Conservation (phyloP, 345 rosid genomes). For the Aquilaria sinensis region DNA sequence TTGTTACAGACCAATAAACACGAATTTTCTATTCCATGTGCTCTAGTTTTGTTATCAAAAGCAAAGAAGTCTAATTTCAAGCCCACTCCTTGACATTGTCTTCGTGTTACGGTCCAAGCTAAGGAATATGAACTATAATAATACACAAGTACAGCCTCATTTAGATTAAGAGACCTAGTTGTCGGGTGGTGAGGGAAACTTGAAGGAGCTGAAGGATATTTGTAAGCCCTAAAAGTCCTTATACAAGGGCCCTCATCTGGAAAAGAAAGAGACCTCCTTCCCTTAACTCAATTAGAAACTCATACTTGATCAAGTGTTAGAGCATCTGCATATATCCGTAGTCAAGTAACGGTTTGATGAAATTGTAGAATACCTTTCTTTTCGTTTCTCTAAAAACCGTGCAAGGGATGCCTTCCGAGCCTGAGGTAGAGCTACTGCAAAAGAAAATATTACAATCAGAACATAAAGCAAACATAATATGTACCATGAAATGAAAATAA, state of each 20-base stretch:
- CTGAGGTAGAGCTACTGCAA: constrained; percentile 62
- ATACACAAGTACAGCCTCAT: too few relatives aligned
- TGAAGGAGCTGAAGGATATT: too few relatives aligned
- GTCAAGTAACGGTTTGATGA: neutral
- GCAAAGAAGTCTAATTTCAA: too few relatives aligned
- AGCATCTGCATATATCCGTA: neutral
- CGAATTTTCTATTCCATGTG: too few relatives aligned
- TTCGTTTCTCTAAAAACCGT: constrained; percentile 78
- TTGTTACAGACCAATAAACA: too few relatives aligned
- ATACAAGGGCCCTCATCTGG: neutral
- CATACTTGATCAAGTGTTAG: neutral
- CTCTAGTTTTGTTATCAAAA: too few relatives aligned
- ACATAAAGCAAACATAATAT: neutral
- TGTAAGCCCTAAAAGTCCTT: neutral
- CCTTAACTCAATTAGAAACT: neutral
- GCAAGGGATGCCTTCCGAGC: constrained; percentile 81
- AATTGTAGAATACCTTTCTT: constrained; percentile 48
- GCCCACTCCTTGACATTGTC: too few relatives aligned
- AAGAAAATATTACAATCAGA: neutral
- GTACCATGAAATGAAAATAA: neutral
- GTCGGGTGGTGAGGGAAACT: too few relatives aligned
- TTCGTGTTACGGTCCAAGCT: too few relatives aligned
- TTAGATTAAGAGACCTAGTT: too few relatives aligned
- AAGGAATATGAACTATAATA: too few relatives aligned
- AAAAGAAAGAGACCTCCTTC: neutral